Conservation (phyloP, 495 filamentous ascomycete species). For the Penicillium atrosanguineum region DNA sequence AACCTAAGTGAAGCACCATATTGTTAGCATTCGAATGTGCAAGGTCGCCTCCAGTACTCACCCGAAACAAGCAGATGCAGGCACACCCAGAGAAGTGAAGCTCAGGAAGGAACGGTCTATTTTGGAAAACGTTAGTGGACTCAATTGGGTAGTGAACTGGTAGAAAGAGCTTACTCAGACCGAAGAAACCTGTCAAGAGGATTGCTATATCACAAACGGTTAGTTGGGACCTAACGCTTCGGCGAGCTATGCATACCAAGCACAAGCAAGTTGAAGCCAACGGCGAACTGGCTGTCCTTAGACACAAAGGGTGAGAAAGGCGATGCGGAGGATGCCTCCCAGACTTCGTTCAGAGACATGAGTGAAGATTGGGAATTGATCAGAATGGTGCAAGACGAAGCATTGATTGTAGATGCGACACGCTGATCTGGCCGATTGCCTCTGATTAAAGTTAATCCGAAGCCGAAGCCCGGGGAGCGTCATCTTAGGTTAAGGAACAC, state of each 20-base stretch:
- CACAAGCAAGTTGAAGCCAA: conserved; percentile 76
- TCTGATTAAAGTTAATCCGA: conserved; percentile 15
- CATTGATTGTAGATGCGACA: conserved; percentile 1
- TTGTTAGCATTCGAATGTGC: background rate
- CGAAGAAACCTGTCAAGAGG: conserved; percentile 68
- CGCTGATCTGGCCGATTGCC: conserved; percentile 17
- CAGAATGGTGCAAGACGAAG: background rate
- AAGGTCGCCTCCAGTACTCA: conserved; percentile 43
- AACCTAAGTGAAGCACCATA: conserved; percentile 55
- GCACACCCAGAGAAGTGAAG: conserved; percentile 75
- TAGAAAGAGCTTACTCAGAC: conserved; percentile 64
- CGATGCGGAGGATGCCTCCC: conserved; percentile 81
- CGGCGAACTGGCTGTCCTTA: conserved; percentile 79
- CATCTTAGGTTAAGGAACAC: conserved; percentile 6
- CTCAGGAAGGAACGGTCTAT: conserved; percentile 82
- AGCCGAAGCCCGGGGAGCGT: conserved; percentile 10
- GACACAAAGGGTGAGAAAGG: conserved; percentile 78
- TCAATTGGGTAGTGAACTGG: background rate
- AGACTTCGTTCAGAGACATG: conserved; percentile 79
- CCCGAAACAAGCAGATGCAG: conserved; percentile 88
- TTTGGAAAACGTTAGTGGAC: conserved; percentile 11
- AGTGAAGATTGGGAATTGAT: conserved; percentile 8
- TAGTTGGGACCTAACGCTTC: conserved; percentile 12
- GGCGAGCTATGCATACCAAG: conserved; percentile 47
- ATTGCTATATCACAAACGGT: conserved; percentile 42